Evolutionary conservation across 768 basidiomycete genomes (phyloP), one percentile per base, ranked within the genome.

Genomic region (Sarcodon aspratus): DNA sequence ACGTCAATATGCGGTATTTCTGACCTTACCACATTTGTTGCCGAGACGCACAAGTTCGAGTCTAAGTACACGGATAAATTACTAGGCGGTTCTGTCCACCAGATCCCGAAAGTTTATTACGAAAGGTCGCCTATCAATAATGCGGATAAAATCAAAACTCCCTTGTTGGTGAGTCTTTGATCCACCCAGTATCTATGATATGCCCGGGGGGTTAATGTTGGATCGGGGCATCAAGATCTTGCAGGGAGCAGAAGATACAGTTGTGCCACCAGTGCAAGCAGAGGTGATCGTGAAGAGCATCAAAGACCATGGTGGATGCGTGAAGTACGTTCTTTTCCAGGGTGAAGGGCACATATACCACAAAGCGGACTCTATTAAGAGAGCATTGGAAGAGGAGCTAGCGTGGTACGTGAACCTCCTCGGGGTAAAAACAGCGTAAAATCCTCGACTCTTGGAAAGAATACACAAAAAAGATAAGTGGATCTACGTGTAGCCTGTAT

Each of bases 31-130:
- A 68, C 61, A 44, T 68, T 90, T 8, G 73, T 69, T 3, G 67
- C 73, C 38, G 76, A 78, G 50, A 82, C 83, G 6, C 85, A 90
- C 66, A 91, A 85, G 59, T 84, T 82, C 48, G 79, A 83, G 61
- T 71, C 72, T 42, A 64, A 65, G 43, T 83, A 82, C 58, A 59
- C 78, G 55, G 67, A 71, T 50, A 77, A 76, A 57, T 67, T 89
- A 13, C 52, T 87, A n/a, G 85, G 88, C 0, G 81, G 80, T 2
- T 69, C 72, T 1, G 58, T 59, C 1, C 58, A 67, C 13, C 68
- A 79, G 50, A 59, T 78, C n/a, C 78, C 79, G 0, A 67, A 80
- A 31, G 67, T 80, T 18, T 82, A 79, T 57, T 63, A 66, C 17
- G 73, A 73, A 34, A 70, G 84, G 13, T 84, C 82, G 3, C 82